These are phyloP conservation scores for Conringia planisiliqua DNA, from an alignment of 345 rosid species.

Conservation along the genomic window DNA sequence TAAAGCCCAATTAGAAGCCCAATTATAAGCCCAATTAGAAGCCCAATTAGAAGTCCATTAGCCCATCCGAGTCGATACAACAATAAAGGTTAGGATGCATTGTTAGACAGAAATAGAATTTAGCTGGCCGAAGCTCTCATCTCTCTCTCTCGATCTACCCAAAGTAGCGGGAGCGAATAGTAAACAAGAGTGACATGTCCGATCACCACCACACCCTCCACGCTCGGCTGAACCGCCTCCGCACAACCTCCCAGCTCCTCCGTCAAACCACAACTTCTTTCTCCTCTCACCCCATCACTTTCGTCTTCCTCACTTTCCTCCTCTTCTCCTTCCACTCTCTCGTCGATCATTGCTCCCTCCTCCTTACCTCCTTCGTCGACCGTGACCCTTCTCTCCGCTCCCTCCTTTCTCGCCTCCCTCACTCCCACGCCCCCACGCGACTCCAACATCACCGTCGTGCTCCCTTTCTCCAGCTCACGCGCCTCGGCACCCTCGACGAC, in stretches of 20 bases:
- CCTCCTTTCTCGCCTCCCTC: slow-evolving; percentile 76
- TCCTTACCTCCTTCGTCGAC: slow-evolving; percentile 75
- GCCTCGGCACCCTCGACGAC: slow-evolving; percentile 76
- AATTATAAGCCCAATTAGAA: not conserved
- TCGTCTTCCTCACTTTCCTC: slow-evolving; percentile 67
- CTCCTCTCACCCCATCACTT: slow-evolving; percentile 50
- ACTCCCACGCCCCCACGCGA: slow-evolving; percentile 30
- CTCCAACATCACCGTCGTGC: slow-evolving; percentile 50
- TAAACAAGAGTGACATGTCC: slow-evolving; percentile 46
- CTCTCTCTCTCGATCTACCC: slow-evolving; percentile 21
- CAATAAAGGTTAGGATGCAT: not conserved
- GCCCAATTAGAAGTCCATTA: not conserved
- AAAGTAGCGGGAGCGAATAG: slow-evolving; percentile 31
- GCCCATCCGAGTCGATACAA: not conserved
- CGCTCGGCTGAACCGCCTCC: slow-evolving; percentile 53
- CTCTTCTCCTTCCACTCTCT: slow-evolving; percentile 78
- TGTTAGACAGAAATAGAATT: not conserved
- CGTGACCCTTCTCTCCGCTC: slow-evolving; percentile 77
- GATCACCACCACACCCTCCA: slow-evolving; percentile 46
- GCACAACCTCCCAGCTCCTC: slow-evolving; percentile 61
- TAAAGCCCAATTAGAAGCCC: not conserved
- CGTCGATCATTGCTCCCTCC: slow-evolving; percentile 65
- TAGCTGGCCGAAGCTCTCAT: not conserved
- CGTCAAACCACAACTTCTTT: slow-evolving; percentile 46
- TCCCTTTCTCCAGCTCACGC: slow-evolving; percentile 80